Conservation (phyloP, 306 rosid species). For the Quercus mongolica region DNA sequence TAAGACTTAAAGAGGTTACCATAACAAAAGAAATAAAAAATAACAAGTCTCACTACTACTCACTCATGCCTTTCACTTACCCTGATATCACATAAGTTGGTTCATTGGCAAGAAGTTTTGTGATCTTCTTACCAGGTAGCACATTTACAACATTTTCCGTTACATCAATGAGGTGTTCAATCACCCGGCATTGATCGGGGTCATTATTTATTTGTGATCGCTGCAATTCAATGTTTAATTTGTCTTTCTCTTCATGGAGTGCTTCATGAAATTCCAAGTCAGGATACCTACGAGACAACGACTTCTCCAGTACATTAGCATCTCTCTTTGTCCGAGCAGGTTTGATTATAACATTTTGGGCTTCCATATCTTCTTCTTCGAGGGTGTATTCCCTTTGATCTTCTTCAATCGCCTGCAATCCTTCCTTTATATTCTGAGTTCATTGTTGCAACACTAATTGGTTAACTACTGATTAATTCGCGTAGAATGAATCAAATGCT, state of each 20-base stretch:
- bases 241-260: constrained; percentile 39
- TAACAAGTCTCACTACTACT: neutral
- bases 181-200: constrained; percentile 29
- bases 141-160: constrained; percentile 28
- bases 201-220: constrained; percentile 21
- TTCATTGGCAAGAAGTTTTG: constrained; percentile 16
- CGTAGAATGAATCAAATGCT: neutral
- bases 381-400: constrained; percentile 35
- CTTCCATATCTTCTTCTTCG: constrained; percentile 37
- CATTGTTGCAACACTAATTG: neutral
- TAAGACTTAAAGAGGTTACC: neutral
- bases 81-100: constrained; percentile 14
- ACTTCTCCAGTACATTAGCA: constrained; percentile 27
- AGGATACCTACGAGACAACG: constrained; percentile 31
- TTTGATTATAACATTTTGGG: constrained; percentile 29
- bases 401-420: constrained; percentile 22
- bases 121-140: constrained; percentile 10
- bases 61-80: neutral
- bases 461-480: neutral
- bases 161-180: constrained; percentile 38
- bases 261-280: constrained; percentile 34
- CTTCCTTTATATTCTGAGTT: constrained; percentile 28
- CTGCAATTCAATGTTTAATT: constrained; percentile 25
- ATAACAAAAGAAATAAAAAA: no score
- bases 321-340: constrained; percentile 31